Base-by-base conservation (phyloP, 495 filamentous ascomycete genomes). In the Amphirosellinia nigrospora region DNA sequence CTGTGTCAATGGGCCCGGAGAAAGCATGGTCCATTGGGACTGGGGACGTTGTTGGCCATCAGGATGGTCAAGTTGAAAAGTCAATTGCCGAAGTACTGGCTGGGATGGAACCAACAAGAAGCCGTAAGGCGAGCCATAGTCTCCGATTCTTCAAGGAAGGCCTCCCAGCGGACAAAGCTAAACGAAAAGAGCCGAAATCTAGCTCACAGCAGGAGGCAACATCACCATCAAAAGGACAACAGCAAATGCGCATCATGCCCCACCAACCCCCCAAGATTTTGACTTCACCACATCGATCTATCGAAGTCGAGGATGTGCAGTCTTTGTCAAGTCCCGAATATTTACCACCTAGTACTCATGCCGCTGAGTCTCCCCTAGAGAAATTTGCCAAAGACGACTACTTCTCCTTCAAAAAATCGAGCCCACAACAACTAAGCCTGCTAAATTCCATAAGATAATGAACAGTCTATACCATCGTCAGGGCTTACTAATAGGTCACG, bases 131-230 rank as follows among this genome's bases (percentile, higher is more conserved):
- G 55, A 97, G 93, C 77, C 94, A 99, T 78, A 93, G 92, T 74
- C 80, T 99, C 55, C 89, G 96, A 4, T 86, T 98, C 62, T 99
- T 99, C 85, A 96, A 93, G 78, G 93, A 97, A 75, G 96, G 94
- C 69, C 91, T 87, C 26, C 86, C 93, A 30, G 83, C 85, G 45
- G 83, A 88, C 52, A 85, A 83, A 72, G 69, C 70, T 26, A 83
- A 83, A 70, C 79, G 78, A 60, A 83, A 78, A 64, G 83, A 85
- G 4, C 72, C 78, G 3, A 80, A 77, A 9, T 53, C 72, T 15
- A 68, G 69, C 2, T 66, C 71, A 1, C 69, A 74, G n/a, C 77
- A 79, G 26, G 80, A 83, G 23, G 81, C 77, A 60, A 50, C 73
- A 16, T 55, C 72, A n/a, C 76, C 75, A 11, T 68, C 60, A 64